Evolutionary conservation across 2,329 filamentous ascomycete species (phyloP).

Genomic region (Botrytis fabae): DNA sequence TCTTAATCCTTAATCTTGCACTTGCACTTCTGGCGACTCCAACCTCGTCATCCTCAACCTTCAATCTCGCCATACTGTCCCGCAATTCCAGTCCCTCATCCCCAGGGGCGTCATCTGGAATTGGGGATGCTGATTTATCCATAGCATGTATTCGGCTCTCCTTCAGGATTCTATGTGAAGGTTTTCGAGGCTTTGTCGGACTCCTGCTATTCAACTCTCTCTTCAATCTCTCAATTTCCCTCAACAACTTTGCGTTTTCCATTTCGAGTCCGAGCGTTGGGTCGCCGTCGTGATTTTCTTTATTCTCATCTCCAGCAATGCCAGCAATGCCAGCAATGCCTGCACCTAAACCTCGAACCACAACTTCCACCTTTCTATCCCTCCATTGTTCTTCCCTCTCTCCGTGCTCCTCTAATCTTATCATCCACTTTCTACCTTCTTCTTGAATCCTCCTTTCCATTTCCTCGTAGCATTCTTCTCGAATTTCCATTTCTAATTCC

Average conservation of each 20-base stretch:
- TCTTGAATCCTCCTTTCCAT: conserved; percentile 76
- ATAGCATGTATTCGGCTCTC: conserved; percentile 12
- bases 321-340: conserved; percentile 24
- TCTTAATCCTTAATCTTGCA: conserved; percentile 4
- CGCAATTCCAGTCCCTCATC: conserved; percentile 22
- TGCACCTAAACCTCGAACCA: conserved; percentile 53
- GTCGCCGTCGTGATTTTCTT: conserved; percentile 59
- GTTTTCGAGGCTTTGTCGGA: conserved; percentile 32
- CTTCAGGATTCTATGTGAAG: conserved; percentile 12
- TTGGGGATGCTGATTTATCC: conserved; percentile 11
- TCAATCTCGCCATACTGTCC: conserved; percentile 8
- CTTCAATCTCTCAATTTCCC: conserved; percentile 64
- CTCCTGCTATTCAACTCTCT: conserved; percentile 61
- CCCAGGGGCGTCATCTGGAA: conserved; percentile 18
- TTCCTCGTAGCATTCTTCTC: conserved; percentile 85
- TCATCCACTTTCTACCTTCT: conserved; percentile 81
- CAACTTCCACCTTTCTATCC: conserved; percentile 81
- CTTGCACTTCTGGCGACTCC: background rate
- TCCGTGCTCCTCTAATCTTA: conserved; percentile 72
- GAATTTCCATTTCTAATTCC: conserved; percentile 76
- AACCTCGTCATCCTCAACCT: conserved; percentile 10
- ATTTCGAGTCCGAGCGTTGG: conserved; percentile 60
- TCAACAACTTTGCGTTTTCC: conserved; percentile 69
- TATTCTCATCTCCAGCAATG: conserved; percentile 44
- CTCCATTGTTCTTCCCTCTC: conserved; percentile 82